These are phyloP conservation scores for Trametopsis cervina DNA, from an alignment of 768 basidiomycete species.

Conservation along the genomic window DNA sequence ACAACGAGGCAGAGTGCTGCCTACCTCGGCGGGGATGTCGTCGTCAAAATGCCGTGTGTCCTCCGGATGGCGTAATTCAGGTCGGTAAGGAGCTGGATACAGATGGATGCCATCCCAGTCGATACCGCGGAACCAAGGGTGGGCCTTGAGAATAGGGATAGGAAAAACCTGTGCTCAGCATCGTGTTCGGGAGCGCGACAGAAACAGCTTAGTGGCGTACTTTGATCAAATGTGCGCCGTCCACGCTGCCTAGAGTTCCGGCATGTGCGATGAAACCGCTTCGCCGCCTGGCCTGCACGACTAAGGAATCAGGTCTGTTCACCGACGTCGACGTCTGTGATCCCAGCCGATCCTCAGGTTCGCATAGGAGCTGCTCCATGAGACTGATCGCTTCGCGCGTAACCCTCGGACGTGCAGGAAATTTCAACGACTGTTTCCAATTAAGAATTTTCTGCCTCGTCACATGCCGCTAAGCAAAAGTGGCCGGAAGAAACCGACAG, in stretches of 20 bases:
- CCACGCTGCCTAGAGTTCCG: slow-evolving; percentile 46
- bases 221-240: slow-evolving; percentile 91
- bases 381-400: slow-evolving; percentile 84
- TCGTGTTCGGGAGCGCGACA: neutral
- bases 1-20: slow-evolving; percentile 8
- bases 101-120: slow-evolving; percentile 86
- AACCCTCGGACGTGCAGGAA: slow-evolving; percentile 77
- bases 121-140: slow-evolving; percentile 87
- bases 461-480: slow-evolving; percentile 77
- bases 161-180: slow-evolving; percentile 12
- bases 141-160: slow-evolving; percentile 41
- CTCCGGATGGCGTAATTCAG: slow-evolving; percentile 71
- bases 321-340: slow-evolving; percentile 63
- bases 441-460: slow-evolving; percentile 97
- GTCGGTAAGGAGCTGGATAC: slow-evolving; percentile 82
- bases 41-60: slow-evolving; percentile 95
- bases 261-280: slow-evolving; percentile 57
- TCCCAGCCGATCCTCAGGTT: slow-evolving; percentile 91
- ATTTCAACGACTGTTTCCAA: slow-evolving; percentile 86
- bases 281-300: slow-evolving; percentile 65
- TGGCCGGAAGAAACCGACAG: slow-evolving; percentile 3
- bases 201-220: slow-evolving; percentile 30
- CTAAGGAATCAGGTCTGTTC: slow-evolving; percentile 70
- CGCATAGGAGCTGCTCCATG: slow-evolving; percentile 86
- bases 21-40: slow-evolving; percentile 87